These are phyloP conservation scores for Pyrenophora graminea DNA, from an alignment of 2,329 filamentous ascomycete species.

Conservation along the genomic window DNA sequence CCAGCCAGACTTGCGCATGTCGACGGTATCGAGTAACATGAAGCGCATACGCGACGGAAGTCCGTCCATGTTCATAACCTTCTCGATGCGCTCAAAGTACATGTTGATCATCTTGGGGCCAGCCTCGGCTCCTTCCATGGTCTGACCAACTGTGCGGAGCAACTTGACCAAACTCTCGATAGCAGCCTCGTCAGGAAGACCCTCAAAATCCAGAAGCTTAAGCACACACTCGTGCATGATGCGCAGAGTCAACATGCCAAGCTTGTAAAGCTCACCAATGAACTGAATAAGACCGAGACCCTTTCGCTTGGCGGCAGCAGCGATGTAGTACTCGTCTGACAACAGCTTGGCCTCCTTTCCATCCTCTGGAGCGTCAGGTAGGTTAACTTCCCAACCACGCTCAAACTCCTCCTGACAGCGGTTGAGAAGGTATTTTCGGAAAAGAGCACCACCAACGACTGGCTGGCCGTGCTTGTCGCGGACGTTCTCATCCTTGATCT, in stretches of 20 bases:
- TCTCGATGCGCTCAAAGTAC: slow-evolving; percentile 88
- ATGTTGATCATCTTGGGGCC: slow-evolving; percentile 85
- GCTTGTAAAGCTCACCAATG: slow-evolving; percentile 98
- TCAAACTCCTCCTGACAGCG: slow-evolving; percentile 99
- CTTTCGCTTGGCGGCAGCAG: slow-evolving; percentile 91
- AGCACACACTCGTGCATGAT: slow-evolving; percentile 99
- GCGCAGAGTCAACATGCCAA: slow-evolving; percentile 96
- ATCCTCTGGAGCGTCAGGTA: slow-evolving; percentile 73
- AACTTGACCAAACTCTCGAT: slow-evolving; percentile 95
- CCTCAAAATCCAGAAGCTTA: slow-evolving; percentile 94
- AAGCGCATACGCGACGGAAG: slow-evolving; percentile 88
- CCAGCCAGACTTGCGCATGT: slow-evolving; percentile 80
- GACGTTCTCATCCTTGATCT: slow-evolving; percentile 94
- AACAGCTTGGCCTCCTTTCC: slow-evolving; percentile 87
- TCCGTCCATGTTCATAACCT: slow-evolving; percentile 73
- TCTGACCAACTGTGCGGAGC: slow-evolving; percentile 85
- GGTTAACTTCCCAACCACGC: slow-evolving; percentile 90
- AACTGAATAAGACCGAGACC: slow-evolving; percentile 98
- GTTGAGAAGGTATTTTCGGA: slow-evolving; percentile 98
- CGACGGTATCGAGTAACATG: slow-evolving; percentile 94
- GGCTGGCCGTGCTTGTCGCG: slow-evolving; percentile 86
- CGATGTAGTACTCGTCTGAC: slow-evolving; percentile 95
- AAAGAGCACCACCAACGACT: slow-evolving; percentile 88
- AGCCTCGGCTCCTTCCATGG: slow-evolving; percentile 79
- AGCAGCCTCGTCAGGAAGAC: slow-evolving; percentile 90